These are phyloP conservation scores for Breynia disticha DNA, from an alignment of 441 rosid genomes.

Conservation along the genomic window DNA sequence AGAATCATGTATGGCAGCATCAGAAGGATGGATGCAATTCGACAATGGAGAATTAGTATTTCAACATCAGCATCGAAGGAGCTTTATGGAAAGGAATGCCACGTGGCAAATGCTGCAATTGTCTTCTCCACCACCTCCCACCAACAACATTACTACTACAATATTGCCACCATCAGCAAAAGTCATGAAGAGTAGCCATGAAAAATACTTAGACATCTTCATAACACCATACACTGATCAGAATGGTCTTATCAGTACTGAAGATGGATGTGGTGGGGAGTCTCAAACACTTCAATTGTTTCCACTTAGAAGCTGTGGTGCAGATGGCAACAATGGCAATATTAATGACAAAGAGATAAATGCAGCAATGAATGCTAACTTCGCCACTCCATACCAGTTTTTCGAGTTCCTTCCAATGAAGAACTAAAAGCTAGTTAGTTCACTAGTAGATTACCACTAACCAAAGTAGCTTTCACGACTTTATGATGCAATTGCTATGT, in stretches of 20 bases:
- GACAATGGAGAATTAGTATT: conserved; percentile 33
- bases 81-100: conserved; percentile 46
- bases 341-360: conserved; percentile 25
- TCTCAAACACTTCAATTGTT: conserved; percentile 73
- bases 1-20: not conserved
- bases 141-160: conserved; percentile 10
- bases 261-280: conserved; percentile 21
- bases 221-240: conserved; percentile 28
- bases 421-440: conserved; percentile 23
- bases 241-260: conserved; percentile 21
- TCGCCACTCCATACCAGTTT: conserved; percentile 35
- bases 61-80: conserved; percentile 23
- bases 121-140: conserved; percentile 29
- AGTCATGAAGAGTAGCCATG: conserved; percentile 17
- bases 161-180: conserved; percentile 16
- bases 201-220: conserved; percentile 20
- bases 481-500: conserved; percentile 12
- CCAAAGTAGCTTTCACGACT: not conserved
- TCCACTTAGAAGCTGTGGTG: conserved; percentile 38
- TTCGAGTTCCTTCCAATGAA: conserved; percentile 90
- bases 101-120: conserved; percentile 71
- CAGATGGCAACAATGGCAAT: conserved; percentile 13
- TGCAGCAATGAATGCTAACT: conserved; percentile 24
- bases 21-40: conserved; percentile 38
- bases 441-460: not conserved